Base-by-base conservation (phyloP, 805 yeast genomes). In the Pichia ethanolica region DNA sequence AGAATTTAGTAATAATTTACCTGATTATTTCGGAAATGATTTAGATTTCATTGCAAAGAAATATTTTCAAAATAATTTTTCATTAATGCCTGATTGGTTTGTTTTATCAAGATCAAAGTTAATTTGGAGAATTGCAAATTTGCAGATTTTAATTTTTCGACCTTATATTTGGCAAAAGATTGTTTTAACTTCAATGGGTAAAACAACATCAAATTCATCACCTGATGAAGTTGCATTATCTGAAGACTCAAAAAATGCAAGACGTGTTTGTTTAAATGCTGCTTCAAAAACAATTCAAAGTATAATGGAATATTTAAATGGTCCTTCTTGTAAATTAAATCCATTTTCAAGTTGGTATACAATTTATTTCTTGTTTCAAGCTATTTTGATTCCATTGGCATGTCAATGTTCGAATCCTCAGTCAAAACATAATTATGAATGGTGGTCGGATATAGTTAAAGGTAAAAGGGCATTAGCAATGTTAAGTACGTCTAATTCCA, bases 261-360 rank as follows among this genome's bases (percentile, higher is more conserved):
- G 80, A 42, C 59, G 70, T n/a, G 60, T 71, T 32, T 81, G 82
- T 62, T 59, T 75, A 11, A 72, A 68, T 20, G 73, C 75, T 37
- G 78, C 86, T 3, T 72, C 72, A 46, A 76, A 72, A 30, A 77
- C 83, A 0, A 77, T 82, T 13, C 48, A 64, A 38, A 73, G 82
- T 7, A 77, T 81, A 8, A 64, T 71, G 27, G 67, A 66, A 32
- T 78, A 67, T 54, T 59, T 66, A 35, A 55, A 51, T 42, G 53
- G 53, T 7, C 48, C 53, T 33, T 50, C 48, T 7, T 39, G 35
- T 35, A 51, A 54, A 38, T 45, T 72, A 20, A 70, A 78, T n/a
- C 72, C 75, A 28, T 67, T 79, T 33, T 70, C 78, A 12, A 73
- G 78, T 30, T 82, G 87, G 87, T 78, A 81, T 62, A 77, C 83